Evolutionary conservation across 163 green algal genomes (phyloP).

Genomic region (Volvox carteri): DNA sequence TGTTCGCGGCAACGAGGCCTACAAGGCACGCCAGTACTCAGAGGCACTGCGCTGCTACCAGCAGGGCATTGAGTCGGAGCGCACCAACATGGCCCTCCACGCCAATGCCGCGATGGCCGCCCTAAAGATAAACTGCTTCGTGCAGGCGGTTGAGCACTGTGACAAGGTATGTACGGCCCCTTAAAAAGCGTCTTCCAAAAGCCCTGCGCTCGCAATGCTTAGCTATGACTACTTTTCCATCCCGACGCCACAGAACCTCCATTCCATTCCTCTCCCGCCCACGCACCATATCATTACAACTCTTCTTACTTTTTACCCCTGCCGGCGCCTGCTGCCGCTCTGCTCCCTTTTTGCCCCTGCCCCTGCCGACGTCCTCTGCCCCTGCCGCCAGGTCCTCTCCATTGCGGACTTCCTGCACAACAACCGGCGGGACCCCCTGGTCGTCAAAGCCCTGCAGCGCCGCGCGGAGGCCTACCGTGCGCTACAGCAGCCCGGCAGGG

Average conservation of each 20-base stretch:
- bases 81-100: slow-evolving; percentile 83
- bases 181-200: no score
- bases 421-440: slow-evolving; percentile 72
- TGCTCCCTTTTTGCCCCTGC: no score
- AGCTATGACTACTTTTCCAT: no score
- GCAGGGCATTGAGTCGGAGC: slow-evolving; percentile 75
- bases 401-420: slow-evolving; percentile 83
- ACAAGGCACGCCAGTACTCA: slow-evolving; percentile 69
- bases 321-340: no score
- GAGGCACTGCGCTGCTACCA: slow-evolving; percentile 85
- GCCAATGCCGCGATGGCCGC: slow-evolving; percentile 85
- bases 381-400: slow-evolving; percentile 78
- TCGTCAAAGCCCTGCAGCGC: slow-evolving; percentile 82
- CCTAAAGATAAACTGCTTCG: slow-evolving; percentile 83
- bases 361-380: no score
- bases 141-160: slow-evolving; percentile 87
- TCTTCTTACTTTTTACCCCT: no score
- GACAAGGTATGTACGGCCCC: slow-evolving; percentile 86
- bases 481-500: slow-evolving; percentile 67
- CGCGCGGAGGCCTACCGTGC: slow-evolving; percentile 73
- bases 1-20: slow-evolving; percentile 79
- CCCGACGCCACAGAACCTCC: no score
- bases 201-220: no score
- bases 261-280: no score
- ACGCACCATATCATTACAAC: no score